Evolutionary conservation across 2,329 filamentous ascomycete genomes (phyloP), one percentile per base, ranked within the genome.

Genomic region (Byssochlamys sp.): DNA sequence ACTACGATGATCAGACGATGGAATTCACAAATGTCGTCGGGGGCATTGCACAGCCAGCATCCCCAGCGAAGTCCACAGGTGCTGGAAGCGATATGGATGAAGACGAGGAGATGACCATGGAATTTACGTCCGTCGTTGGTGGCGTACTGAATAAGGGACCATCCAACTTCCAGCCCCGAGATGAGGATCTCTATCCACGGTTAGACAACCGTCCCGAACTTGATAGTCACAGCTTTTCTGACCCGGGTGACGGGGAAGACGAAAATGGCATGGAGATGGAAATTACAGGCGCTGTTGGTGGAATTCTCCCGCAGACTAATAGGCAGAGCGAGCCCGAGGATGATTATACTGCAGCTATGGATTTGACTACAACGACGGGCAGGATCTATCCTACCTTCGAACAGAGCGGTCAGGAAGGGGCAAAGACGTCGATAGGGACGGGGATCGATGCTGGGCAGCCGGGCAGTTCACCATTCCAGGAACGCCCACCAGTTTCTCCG

Each of bases 321-420:
- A 71, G 75, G 61, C 69, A 68, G 58, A 71, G 67, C 10, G 74
- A 74, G 62, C 67, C 58, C 52, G 67, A 62, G 61, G 74, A 75
- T 3, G 74, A 74, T 56, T 65, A 72, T 54, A 84, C 82, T 1
- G 77, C 81, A 68, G 83, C 79, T 0, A 88, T 89, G 85, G 85
- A 88, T 52, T 83, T 88, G 68, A 88, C 86, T 1, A 78, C 78
- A 52, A 82, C 81, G 4, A 75, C 88, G 52, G 86, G 86, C 9
- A 78, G 79, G 7, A 88, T 90, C 54, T 74, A 88, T 49, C 67
- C 67, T 69, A 75, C 70, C 61, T 59, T 66, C 25, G 70, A 61
- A 66, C 67, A 68, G 24, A 74, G 74, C 53, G 71, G 74, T 35
- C 78, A 78, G 45, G 68, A 72, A 7, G 73, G 79, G 57, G 82